Evolutionary conservation across 2,329 filamentous ascomycete genomes (phyloP), one percentile per base, ranked within the genome.

Genomic region (Orbilia ellipsospora): DNA sequence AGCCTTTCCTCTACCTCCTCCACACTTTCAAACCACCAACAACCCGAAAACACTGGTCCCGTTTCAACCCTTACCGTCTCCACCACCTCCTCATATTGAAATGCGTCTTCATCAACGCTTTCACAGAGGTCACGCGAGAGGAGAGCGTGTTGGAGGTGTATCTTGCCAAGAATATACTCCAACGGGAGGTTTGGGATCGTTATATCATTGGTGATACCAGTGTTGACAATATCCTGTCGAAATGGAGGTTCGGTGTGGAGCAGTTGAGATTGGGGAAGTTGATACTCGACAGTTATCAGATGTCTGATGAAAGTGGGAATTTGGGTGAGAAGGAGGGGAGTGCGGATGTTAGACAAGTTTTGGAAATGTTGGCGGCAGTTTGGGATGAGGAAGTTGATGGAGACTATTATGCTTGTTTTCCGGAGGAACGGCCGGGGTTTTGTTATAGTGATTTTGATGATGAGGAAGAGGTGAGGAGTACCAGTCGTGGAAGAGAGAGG

Each of bases 1-100:
- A 56, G 18, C 51, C 70, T 0, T 65, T 75, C n/a, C 54, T 75
- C 20, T 75, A 68, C 59, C 44, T 69, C 50, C 36, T 75, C n/a
- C 44, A 64, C 1, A 36, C 23, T 13, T 75, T 60, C n/a, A n/a
- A 52, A 16, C 59, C 64, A 6, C 18, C 28, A 2, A 36, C 56
- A 13, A 28, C 42, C 13, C 45, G 60, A 16, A 54, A 61, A 13
- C 23, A 64, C 36, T 75, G 72, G 72, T 13, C 36, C 16, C 23
- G 6, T 23, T 75, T 75, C 57, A 40, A 59, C 2, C 36, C 72
- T 3, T 75, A 75, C 36, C 51, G 54, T 13, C 12, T 23, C 10
- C 15, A 65, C 23, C 59, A 64, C 50, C 50, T 75, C n/a, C 52
- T 26, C 16, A n/a, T 75, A 18, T 23, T 75, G 20, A 12, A 60